Evolutionary conservation across 495 filamentous ascomycete genomes (phyloP).

Genomic region (Gamarada debralockiae): DNA sequence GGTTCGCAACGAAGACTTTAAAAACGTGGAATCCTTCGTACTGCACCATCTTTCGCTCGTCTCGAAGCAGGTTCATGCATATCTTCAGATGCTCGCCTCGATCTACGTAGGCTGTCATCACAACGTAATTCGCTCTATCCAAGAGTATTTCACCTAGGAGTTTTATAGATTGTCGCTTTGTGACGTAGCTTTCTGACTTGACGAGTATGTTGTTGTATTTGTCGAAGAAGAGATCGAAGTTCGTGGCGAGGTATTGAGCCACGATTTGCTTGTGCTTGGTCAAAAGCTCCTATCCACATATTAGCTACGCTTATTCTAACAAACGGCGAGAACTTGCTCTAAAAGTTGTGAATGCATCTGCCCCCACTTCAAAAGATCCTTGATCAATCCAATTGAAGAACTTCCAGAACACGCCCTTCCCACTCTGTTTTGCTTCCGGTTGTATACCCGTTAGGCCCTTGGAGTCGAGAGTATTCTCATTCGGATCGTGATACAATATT

Average conservation of each 20-base stretch:
- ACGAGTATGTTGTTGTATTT: constrained; percentile 87
- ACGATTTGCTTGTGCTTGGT: constrained; percentile 92
- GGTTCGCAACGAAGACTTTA: constrained; percentile 99
- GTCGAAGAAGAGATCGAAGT: constrained; percentile 87
- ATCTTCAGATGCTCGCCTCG: constrained; percentile 93
- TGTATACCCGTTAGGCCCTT: constrained; percentile 64
- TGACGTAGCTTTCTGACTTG: constrained; percentile 92
- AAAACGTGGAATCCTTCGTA: constrained; percentile 99
- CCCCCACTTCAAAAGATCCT: constrained; percentile 91
- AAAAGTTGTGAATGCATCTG: constrained; percentile 97
- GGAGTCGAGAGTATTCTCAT: constrained; percentile 44
- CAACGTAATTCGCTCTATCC: constrained; percentile 92
- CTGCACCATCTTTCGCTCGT: constrained; percentile 97
- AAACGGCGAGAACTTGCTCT: constrained; percentile 51
- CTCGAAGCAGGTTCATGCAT: constrained; percentile 92
- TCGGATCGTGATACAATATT: constrained; percentile 86
- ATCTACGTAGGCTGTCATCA: constrained; percentile 97
- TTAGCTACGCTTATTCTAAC: constrained; percentile 41
- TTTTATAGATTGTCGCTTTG: constrained; percentile 97
- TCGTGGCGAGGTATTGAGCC: constrained; percentile 76
- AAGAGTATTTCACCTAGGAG: constrained; percentile 91
- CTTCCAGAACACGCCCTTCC: constrained; percentile 88
- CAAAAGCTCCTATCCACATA: constrained; percentile 80
- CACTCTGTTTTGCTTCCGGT: constrained; percentile 59
- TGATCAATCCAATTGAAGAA: constrained; percentile 98